phyloP scores from a whole-genome alignment of 2,329 filamentous ascomycete species.

The Diaporthe vexans region DNA sequence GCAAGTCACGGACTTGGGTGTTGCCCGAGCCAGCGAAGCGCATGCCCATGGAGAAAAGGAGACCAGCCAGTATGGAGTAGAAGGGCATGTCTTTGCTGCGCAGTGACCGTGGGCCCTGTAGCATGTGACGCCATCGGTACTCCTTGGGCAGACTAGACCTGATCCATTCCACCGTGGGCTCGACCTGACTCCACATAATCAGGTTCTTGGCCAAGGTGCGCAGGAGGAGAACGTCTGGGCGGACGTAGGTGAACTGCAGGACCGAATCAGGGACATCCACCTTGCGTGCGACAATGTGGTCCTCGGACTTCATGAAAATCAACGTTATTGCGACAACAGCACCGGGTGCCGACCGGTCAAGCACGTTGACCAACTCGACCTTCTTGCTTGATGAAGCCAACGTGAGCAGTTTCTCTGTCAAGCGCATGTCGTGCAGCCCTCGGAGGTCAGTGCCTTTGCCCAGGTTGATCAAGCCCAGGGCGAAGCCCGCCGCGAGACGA shows the following conservation, averaged over 20 bases:
- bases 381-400: slow-evolving; percentile 91
- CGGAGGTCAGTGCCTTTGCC: slow-evolving; percentile 90
- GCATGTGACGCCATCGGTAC: slow-evolving; percentile 73
- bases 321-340: slow-evolving; percentile 91
- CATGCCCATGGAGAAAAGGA: slow-evolving; percentile 85
- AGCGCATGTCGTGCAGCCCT: slow-evolving; percentile 92
- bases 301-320: slow-evolving; percentile 97
- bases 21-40: slow-evolving; percentile 82
- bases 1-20: slow-evolving; percentile 79
- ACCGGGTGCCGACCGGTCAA: slow-evolving; percentile 94
- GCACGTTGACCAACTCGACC: slow-evolving; percentile 90
- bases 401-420: slow-evolving; percentile 88
- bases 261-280: slow-evolving; percentile 92
- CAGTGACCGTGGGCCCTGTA: slow-evolving; percentile 73
- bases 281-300: slow-evolving; percentile 87
- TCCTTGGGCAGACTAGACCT: slow-evolving; percentile 77
- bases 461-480: slow-evolving; percentile 93
- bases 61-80: slow-evolving; percentile 90
- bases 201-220: slow-evolving; percentile 90
- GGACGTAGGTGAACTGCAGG: slow-evolving; percentile 94
- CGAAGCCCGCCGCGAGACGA: slow-evolving; percentile 91
- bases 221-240: slow-evolving; percentile 91
- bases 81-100: slow-evolving; percentile 90
- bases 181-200: slow-evolving; percentile 91
- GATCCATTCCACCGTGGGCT: slow-evolving; percentile 82